A percentile compares a stretch with the other conserved stretches of the same genome.
phyloP scores from a whole-genome alignment of 768 basidiomycete genomes.

The Hemileccinum rubropunctum region DNA sequence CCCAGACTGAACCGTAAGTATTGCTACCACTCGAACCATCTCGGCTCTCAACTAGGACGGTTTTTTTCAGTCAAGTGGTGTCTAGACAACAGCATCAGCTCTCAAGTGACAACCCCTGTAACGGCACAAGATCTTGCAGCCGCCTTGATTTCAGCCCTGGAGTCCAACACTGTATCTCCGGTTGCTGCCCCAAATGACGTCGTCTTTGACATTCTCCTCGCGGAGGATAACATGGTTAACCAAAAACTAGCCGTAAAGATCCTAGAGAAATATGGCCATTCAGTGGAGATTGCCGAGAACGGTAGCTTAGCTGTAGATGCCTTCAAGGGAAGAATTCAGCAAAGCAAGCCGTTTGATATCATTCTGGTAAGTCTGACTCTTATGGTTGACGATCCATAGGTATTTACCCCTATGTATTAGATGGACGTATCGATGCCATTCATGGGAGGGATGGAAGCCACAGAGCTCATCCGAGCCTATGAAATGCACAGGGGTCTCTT shows the following conservation, averaged over 20 bases:
- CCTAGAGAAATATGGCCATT: constrained; percentile 92
- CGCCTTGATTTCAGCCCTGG: constrained; percentile 90
- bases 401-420: constrained; percentile 37
- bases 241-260: constrained; percentile 97
- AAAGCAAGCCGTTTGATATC: constrained; percentile 80
- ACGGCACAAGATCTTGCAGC: constrained; percentile 85
- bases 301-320: constrained; percentile 91
- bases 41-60: constrained; percentile 4
- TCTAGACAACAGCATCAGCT: constrained; percentile 92
- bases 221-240: constrained; percentile 95
- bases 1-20: constrained; percentile 71
- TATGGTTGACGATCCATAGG: background rate
- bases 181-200: constrained; percentile 84
- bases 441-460: constrained; percentile 99
- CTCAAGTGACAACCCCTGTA: constrained; percentile 91
- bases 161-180: constrained; percentile 90
- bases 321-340: constrained; percentile 74
- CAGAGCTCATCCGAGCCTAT: constrained; percentile 83
- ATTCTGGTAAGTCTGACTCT: constrained; percentile 64
- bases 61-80: constrained; percentile 84
- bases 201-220: constrained; percentile 88
- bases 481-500: constrained; percentile 70
- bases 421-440: constrained; percentile 99
- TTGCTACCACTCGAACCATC: background rate
- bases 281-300: constrained; percentile 96